Conservation (phyloP, 306 rosid genomes). For the Geum urbanum region DNA sequence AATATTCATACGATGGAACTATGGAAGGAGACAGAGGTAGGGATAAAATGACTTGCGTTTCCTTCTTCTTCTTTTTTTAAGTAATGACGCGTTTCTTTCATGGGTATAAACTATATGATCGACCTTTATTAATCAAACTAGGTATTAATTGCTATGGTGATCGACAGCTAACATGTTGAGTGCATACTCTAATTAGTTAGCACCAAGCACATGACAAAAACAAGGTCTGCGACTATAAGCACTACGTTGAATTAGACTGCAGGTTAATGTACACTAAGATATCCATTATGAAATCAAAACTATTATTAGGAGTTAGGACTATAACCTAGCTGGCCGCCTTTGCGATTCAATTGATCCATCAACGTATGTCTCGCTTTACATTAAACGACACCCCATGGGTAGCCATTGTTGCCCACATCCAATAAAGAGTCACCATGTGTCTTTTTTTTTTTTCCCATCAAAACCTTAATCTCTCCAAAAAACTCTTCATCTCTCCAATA, state of each 20-base stretch:
- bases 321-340: no score
- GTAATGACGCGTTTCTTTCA: conserved; percentile 11
- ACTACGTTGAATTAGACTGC: neutral
- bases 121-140: neutral
- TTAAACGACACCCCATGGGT: no score
- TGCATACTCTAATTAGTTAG: neutral
- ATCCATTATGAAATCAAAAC: no score
- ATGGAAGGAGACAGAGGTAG: conserved; percentile 11
- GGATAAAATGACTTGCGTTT: conserved; percentile 4
- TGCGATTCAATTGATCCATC: no score
- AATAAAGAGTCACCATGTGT: no score
- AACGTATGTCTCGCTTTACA: no score
- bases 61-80: no score
- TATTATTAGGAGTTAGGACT: no score
- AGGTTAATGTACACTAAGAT: neutral
- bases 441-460: no score
- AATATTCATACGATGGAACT: neutral
- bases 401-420: no score
- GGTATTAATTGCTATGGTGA: conserved; percentile 6
- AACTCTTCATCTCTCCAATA: no score
- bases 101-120: neutral
- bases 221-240: neutral
- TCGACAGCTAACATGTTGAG: neutral
- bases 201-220: conserved; percentile 4
- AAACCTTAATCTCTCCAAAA: no score